Conservation (phyloP, 2,329 filamentous ascomycete genomes). For the Colletotrichum cuscutae region DNA sequence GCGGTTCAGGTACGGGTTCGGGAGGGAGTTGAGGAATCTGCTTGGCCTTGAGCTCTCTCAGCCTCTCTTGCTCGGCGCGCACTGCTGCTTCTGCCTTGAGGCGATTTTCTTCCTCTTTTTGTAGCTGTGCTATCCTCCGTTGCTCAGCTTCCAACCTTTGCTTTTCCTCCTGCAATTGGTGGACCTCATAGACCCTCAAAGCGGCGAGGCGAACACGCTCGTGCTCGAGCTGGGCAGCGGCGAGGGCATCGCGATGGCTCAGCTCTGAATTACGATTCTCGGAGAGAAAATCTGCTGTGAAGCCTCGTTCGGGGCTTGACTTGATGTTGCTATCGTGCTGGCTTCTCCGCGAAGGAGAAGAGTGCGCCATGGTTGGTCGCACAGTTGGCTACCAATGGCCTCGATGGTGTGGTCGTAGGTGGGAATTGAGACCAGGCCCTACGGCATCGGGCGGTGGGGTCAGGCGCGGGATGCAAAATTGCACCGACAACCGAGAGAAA, state of each 20-base stretch:
- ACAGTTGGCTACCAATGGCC: slow-evolving; percentile 6
- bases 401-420: not conserved
- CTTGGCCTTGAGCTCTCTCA: slow-evolving; percentile 58
- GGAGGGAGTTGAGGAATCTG: slow-evolving; percentile 56
- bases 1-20: slow-evolving; percentile 45
- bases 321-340: slow-evolving; percentile 45
- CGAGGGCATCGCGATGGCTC: slow-evolving; percentile 73
- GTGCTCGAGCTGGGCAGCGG: slow-evolving; percentile 73
- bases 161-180: slow-evolving; percentile 58
- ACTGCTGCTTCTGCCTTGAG: slow-evolving; percentile 56
- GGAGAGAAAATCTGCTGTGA: slow-evolving; percentile 69
- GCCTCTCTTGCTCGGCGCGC: slow-evolving; percentile 57
- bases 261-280: slow-evolving; percentile 71
- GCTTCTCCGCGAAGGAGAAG: slow-evolving; percentile 52
- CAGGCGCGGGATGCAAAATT: slow-evolving; percentile 24
- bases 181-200: slow-evolving; percentile 57
- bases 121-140: slow-evolving; percentile 53
- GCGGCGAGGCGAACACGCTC: slow-evolving; percentile 68
- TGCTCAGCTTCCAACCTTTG: slow-evolving; percentile 54
- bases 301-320: slow-evolving; percentile 55
- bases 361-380: slow-evolving; percentile 52
- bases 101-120: slow-evolving; percentile 58
- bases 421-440: slow-evolving; percentile 20
- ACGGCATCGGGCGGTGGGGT: slow-evolving; percentile 32
- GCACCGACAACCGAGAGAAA: slow-evolving; percentile 7